These are phyloP conservation scores for Syzygium syzygioides DNA, from an alignment of 441 rosid genomes.

Conservation along the genomic window DNA sequence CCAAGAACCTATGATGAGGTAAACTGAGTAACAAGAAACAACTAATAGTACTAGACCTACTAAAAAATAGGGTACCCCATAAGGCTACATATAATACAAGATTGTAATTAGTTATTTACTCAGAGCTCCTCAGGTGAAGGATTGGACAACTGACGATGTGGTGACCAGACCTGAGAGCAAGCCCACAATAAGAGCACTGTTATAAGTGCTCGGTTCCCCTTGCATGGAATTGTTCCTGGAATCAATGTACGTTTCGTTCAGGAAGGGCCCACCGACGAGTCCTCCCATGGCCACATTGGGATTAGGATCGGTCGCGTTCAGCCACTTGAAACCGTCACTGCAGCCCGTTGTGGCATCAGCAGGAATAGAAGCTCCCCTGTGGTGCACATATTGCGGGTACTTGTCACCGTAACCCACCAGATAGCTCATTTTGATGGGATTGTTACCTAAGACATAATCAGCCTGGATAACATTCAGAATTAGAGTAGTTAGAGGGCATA, in stretches of 20 bases:
- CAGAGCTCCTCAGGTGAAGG: slow-evolving; percentile 33
- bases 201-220: slow-evolving; percentile 92
- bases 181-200: slow-evolving; percentile 79
- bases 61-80: neutral
- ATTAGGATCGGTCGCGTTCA: slow-evolving; percentile 51
- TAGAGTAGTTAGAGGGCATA: neutral
- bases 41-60: neutral
- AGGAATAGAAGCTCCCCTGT: slow-evolving; percentile 97
- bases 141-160: slow-evolving; percentile 61
- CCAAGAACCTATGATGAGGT: neutral
- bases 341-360: slow-evolving; percentile 66
- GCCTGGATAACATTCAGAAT: slow-evolving; percentile 39
- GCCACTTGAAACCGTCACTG: slow-evolving; percentile 76
- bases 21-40: neutral
- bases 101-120: slow-evolving; percentile 3
- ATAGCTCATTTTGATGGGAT: slow-evolving; percentile 74
- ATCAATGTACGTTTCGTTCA: slow-evolving; percentile 68
- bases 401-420: slow-evolving; percentile 90
- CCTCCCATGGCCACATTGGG: slow-evolving; percentile 84
- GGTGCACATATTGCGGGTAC: slow-evolving; percentile 79
- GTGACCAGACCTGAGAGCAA: slow-evolving; percentile 84
- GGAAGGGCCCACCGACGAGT: slow-evolving; percentile 90
- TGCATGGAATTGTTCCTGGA: slow-evolving; percentile 76
- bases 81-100: slow-evolving; percentile 18
- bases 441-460: slow-evolving; percentile 82